Base-by-base conservation (phyloP, 495 filamentous ascomycete species). In the Tuber umbilicatum region DNA sequence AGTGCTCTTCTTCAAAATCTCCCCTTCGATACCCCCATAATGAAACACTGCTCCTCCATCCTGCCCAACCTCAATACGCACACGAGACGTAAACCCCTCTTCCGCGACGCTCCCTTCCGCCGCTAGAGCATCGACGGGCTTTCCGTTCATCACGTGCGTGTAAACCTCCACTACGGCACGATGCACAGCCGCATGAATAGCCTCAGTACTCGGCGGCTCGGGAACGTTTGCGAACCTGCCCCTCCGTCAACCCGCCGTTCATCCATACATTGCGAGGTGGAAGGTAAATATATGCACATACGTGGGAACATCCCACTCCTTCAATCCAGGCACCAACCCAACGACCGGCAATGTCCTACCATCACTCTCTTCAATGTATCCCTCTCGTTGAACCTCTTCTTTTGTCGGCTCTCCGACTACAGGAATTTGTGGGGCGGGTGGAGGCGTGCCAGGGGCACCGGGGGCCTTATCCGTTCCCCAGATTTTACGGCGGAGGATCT, bases 341-440 rank as follows among this genome's bases (percentile, higher is more conserved):
- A 72, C 69, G 50, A 81, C 37, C 0, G 68, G 71, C 14, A 81
- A 55, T 10, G 27, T 42, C 7, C 80, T 69, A 27, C 71, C 80
- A 70, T 81, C 80, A 16, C 74, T 38, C 10, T 79, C 79, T 35
- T 78, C 80, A 4, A 79, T 31, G 23, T 79, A 79, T 5, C 70
- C 60, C 41, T 41, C 39, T 1, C 31, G 45, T 38, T 73, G 23
- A n/a, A 38, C 64, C 37, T 45, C 70, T 16, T 70, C 42, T 37
- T 6, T 37, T 38, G 55, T 50, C 31, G 21, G 31, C 21, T 40
- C 73, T 37, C 31, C 70, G 23, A 35, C 31, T 27, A 72, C 35
- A 14, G 68, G 42, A 0, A 47, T 23, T 27, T 31, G 73, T 2
- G 19, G 70, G 19, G 60, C 47, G 69, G 69, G 68, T 19, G 71